These are phyloP conservation scores for Puccinia coronata DNA, from an alignment of 1,284 basidiomycete genomes.

Conservation along the genomic window DNA sequence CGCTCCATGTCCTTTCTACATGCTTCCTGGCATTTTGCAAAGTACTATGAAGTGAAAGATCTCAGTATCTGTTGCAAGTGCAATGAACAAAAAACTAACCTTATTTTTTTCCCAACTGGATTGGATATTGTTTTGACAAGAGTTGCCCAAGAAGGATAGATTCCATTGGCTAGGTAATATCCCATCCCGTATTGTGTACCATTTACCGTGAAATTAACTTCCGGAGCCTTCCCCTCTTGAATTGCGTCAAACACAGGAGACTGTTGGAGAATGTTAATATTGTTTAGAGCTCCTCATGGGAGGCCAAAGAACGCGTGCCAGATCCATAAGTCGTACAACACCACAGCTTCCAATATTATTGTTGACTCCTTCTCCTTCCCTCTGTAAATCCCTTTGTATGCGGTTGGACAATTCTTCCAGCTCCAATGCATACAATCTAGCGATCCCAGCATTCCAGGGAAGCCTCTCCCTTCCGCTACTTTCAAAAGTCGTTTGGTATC, in stretches of 20 bases:
- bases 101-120: neutral
- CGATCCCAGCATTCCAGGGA: conserved; percentile 3
- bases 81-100: too few relatives aligned
- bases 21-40: conserved; percentile 9
- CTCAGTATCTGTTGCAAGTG: too few relatives aligned
- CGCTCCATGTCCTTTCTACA: conserved; percentile 17
- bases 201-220: neutral
- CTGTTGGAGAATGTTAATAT: neutral
- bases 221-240: neutral
- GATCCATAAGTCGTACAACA: neutral
- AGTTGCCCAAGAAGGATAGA: too few relatives aligned
- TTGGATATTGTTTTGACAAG: neutral
- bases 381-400: neutral
- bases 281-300: neutral
- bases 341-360: neutral
- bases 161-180: conserved; percentile 7
- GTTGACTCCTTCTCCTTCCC: neutral
- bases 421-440: neutral
- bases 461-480: neutral
- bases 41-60: too few relatives aligned
- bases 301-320: too few relatives aligned
- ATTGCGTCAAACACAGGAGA: neutral
- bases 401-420: too few relatives aligned
- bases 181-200: neutral
- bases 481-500: neutral